Evolutionary conservation across 495 filamentous ascomycete species (phyloP).

Genomic region (Eremomyces bilateralis): DNA sequence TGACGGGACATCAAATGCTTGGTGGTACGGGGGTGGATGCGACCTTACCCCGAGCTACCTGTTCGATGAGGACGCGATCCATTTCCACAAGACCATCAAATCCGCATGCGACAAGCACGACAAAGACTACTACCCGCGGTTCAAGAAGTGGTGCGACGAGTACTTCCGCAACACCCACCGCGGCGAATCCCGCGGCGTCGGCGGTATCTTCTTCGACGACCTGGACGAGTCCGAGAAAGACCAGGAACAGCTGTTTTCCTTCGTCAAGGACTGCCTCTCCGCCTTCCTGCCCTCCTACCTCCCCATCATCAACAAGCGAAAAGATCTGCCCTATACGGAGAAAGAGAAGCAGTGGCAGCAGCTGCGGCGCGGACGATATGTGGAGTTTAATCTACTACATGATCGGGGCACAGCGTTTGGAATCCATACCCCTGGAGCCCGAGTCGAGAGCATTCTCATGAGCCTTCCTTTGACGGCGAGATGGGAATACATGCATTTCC

Average conservation of each 20-base stretch:
- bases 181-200: slow-evolving; percentile 68
- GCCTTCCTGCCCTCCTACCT: slow-evolving; percentile 85
- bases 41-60: slow-evolving; percentile 89
- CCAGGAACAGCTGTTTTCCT: slow-evolving; percentile 81
- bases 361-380: slow-evolving; percentile 75
- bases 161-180: slow-evolving; percentile 93
- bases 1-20: slow-evolving; percentile 51
- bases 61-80: slow-evolving; percentile 89
- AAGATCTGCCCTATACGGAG: slow-evolving; percentile 73
- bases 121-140: slow-evolving; percentile 74
- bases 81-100: slow-evolving; percentile 89
- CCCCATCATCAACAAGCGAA: slow-evolving; percentile 67
- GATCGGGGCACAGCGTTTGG: slow-evolving; percentile 93
- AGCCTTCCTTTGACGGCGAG: slow-evolving; percentile 79
- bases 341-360: slow-evolving; percentile 93
- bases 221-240: slow-evolving; percentile 71
- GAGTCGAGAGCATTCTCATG: slow-evolving; percentile 95
- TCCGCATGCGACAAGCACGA: slow-evolving; percentile 86
- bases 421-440: slow-evolving; percentile 71
- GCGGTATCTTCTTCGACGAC: slow-evolving; percentile 98
- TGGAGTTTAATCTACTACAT: slow-evolving; percentile 97
- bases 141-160: slow-evolving; percentile 96
- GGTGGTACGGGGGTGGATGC: slow-evolving; percentile 96
- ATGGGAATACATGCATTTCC: slow-evolving; percentile 90
- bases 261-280: slow-evolving; percentile 60